A percentile compares a stretch with the other conserved stretches of the same genome.
These are phyloP conservation scores for Hypericum androsaemum DNA, from an alignment of 345 rosid species.

Conservation along the genomic window DNA sequence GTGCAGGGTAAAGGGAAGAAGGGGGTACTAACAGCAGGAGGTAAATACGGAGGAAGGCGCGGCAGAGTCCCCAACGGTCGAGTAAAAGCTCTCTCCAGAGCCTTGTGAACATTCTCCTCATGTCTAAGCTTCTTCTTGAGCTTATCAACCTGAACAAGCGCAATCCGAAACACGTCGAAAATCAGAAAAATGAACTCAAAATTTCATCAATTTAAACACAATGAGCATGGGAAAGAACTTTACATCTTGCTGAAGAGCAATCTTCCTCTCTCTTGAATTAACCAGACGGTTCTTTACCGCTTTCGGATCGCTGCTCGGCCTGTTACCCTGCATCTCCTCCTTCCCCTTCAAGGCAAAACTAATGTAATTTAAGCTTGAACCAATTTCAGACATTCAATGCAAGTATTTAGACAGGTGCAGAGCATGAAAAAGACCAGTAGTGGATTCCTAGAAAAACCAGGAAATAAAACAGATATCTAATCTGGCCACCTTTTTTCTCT, in stretches of 20 bases:
- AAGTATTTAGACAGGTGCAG: too few species aligned
- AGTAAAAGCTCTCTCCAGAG: conserved; percentile 72
- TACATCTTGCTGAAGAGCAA: conserved; percentile 73
- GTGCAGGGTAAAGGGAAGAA: background rate
- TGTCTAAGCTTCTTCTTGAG: conserved; percentile 69
- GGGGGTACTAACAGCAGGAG: conserved; percentile 55
- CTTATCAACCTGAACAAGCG: conserved; percentile 56
- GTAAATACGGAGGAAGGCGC: conserved; percentile 87
- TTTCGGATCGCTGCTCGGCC: conserved; percentile 24
- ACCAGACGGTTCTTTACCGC: conserved; percentile 22
- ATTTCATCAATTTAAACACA: background rate
- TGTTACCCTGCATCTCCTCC: conserved; percentile 36
- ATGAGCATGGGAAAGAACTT: background rate
- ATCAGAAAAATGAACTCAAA: background rate
- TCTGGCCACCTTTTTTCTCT: too few species aligned
- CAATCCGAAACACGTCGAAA: conserved; percentile 1
- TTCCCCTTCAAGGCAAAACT: conserved; percentile 21
- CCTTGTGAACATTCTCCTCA: conserved; percentile 83
- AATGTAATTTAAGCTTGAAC: too few species aligned
- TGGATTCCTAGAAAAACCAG: too few species aligned
- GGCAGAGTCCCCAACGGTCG: conserved; percentile 92
- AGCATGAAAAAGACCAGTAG: too few species aligned
- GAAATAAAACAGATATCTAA: too few species aligned
- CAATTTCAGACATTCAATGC: too few species aligned
- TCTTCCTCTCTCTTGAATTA: conserved; percentile 37